Conservation (phyloP, 306 rosid genomes). For the Notholithocarpus densiflorus region DNA sequence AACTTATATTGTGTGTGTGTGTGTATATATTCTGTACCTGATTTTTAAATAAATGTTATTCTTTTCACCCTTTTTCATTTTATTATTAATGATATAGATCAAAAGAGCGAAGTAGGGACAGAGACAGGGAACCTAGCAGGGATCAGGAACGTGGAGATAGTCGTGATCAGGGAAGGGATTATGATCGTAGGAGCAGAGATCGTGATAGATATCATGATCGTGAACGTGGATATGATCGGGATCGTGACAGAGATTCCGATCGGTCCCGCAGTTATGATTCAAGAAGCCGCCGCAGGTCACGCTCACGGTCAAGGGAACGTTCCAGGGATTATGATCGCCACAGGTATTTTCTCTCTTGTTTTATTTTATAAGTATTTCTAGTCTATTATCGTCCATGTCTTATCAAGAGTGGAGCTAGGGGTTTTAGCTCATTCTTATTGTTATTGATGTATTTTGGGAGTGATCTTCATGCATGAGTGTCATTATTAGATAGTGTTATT, state of each 20-base stretch:
- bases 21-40: background rate
- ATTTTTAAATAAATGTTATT: background rate
- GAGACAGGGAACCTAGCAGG: conserved; percentile 69
- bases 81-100: conserved; percentile 35
- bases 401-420: background rate
- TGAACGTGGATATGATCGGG: conserved; percentile 70
- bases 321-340: conserved; percentile 89
- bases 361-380: background rate
- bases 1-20: conserved; percentile 1
- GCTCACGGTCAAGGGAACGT: conserved; percentile 76
- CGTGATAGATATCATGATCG: conserved; percentile 83
- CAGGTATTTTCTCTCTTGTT: conserved; percentile 43
- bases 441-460: background rate
- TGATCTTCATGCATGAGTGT: background rate
- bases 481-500: background rate
- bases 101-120: conserved; percentile 83
- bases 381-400: background rate
- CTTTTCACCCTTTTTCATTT: background rate
- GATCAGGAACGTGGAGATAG: conserved; percentile 70
- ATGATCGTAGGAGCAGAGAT: conserved; percentile 82
- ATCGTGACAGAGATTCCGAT: conserved; percentile 66
- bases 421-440: background rate
- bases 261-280: conserved; percentile 66
- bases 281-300: conserved; percentile 76
- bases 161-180: conserved; percentile 72